Base-by-base conservation (phyloP, 176 grass and related monocot species). In the Rhynchospora pubera region DNA sequence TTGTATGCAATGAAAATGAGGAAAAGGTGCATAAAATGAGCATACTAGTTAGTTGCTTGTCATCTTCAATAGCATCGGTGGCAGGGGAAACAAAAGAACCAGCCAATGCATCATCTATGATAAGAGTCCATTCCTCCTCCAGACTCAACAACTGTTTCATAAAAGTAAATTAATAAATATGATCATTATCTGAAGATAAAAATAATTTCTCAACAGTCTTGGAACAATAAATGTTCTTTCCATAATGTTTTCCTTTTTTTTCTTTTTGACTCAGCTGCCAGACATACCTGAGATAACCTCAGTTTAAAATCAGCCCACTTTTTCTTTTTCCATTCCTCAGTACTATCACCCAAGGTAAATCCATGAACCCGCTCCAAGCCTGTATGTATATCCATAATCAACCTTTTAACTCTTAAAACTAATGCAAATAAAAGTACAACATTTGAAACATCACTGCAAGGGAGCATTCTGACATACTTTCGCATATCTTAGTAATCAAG, bases 331-430 rank as follows among this genome's bases (percentile, higher is more conserved):
- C 92, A 98, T 52, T 94, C 92, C 22, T 85, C 18, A 24, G 89
- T 91, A 78, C 95, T 93, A 88, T 94, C 95, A 79, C 95, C 95
- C 58, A 98, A 86, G n/a, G 85, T 85, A 83, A 98, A 98, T 88
- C 90, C 87, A 87, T 94, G 88, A 77, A 98, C 72, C 85, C 90
- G 90, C 84, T 93, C 90, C 82, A 98, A 81, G 79, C 87, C 95
- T 98, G 90, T 28, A 88, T 53, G n/a, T 57, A 80, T 65, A 65
- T 23, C 45, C 28, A 89, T 43, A 55, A 77, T 77, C 52, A 82
- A 51, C 34, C 4, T 76, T 77, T 26, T 28, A 56, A 83, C n/a
- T 61, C 39, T 42, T 83, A 52, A 32, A 77, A 86, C 34, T 69
- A 19, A 83, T 18, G 80, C n/a, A 78, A 15, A 46, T 60, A 77